phyloP scores from a whole-genome alignment of 345 rosid species.

The Hibiscus mutabilis region DNA sequence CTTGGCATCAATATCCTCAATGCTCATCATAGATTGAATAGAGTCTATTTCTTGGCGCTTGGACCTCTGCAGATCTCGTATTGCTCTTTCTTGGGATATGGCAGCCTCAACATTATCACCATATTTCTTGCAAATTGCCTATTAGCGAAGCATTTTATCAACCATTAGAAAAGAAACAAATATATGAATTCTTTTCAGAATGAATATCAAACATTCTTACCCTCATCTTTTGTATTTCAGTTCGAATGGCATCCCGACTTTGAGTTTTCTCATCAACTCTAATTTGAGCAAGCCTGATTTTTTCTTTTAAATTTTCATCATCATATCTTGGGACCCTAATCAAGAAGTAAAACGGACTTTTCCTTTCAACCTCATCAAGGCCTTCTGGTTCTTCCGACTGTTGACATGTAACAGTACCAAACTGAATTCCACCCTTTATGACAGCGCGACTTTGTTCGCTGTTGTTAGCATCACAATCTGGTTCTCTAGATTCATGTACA shows the following conservation, averaged over 20 bases:
- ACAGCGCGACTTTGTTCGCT: neutral
- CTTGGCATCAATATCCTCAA: constrained; percentile 55
- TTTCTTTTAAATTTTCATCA: constrained; percentile 42
- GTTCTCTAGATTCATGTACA: constrained; percentile 9
- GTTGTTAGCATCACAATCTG: neutral
- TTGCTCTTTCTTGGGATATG: constrained; percentile 48
- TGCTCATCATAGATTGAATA: constrained; percentile 41
- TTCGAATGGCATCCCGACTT: constrained; percentile 56
- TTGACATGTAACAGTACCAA: constrained; percentile 4
- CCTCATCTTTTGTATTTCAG: constrained; percentile 42
- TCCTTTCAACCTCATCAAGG: constrained; percentile 33
- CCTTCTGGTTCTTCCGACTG: constrained; percentile 13
- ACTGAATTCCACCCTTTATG: constrained; percentile 15
- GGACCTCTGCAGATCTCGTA: constrained; percentile 43
- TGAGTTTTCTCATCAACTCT: constrained; percentile 58
- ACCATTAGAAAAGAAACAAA: constrained; percentile 12
- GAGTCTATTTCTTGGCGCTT: constrained; percentile 69
- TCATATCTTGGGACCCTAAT: constrained; percentile 64
- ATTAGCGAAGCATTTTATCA: constrained; percentile 17
- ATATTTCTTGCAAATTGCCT: constrained; percentile 25
- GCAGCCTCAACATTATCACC: constrained; percentile 37
- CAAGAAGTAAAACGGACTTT: constrained; percentile 45
- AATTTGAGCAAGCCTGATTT: constrained; percentile 49
- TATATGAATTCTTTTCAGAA: neutral
- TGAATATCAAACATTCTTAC: constrained; percentile 28